phyloP scores from a whole-genome alignment of 2,329 filamentous ascomycete species.

The Periglandula ipomoeae region DNA sequence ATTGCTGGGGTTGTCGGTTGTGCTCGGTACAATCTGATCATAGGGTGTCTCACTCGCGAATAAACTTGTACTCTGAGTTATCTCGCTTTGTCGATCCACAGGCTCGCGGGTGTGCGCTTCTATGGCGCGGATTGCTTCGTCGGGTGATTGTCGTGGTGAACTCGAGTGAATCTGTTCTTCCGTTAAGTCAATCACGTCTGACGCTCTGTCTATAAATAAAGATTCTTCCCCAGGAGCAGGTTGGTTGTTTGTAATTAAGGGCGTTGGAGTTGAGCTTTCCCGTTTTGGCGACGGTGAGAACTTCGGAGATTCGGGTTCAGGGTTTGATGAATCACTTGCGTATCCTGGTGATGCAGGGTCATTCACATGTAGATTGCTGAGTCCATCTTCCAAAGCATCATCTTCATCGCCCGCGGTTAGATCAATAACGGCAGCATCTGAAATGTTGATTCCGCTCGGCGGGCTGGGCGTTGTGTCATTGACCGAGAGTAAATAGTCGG shows the following conservation, averaged over 20 bases:
- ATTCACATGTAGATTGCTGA: background rate
- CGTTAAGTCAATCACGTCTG: background rate
- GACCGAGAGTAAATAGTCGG: too few relatives aligned
- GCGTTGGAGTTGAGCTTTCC: background rate
- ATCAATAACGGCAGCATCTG: background rate
- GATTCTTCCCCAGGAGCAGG: background rate
- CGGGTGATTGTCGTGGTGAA: background rate
- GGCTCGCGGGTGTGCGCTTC: background rate
- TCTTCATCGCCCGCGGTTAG: background rate
- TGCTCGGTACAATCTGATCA: background rate
- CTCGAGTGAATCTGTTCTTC: background rate
- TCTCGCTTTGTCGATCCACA: background rate
- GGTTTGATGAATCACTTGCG: background rate
- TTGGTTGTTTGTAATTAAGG: background rate
- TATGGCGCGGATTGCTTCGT: background rate
- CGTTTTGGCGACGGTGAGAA: background rate
- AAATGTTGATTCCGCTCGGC: background rate
- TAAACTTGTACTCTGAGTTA: background rate
- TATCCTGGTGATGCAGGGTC: background rate
- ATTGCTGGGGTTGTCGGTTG: background rate
- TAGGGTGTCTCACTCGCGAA: conserved; percentile 1
- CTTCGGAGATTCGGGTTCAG: background rate
- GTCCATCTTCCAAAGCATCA: background rate
- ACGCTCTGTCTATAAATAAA: background rate
- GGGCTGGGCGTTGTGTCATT: background rate